These are phyloP conservation scores for Escovopsis sp. DNA, from an alignment of 2,329 filamentous ascomycete species.

Conservation along the genomic window DNA sequence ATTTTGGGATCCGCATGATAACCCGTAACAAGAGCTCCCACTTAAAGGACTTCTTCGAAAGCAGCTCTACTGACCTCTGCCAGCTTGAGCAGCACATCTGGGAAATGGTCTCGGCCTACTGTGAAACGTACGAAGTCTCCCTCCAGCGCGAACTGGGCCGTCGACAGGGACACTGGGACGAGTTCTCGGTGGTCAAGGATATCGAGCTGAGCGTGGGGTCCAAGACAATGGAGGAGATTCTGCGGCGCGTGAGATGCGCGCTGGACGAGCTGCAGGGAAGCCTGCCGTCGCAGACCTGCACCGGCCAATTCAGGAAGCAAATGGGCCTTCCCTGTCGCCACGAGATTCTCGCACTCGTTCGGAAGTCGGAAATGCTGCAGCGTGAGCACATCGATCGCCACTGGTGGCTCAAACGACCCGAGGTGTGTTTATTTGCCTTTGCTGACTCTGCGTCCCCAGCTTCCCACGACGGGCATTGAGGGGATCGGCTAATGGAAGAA, in stretches of 20 bases:
- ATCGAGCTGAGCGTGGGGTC: not conserved
- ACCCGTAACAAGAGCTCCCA: constrained; percentile 1
- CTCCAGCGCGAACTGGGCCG: not conserved
- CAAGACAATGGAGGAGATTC: not conserved
- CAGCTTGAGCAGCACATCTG: constrained; percentile 1
- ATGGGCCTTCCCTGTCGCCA: constrained; percentile 1
- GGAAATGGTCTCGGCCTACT: constrained; percentile 1
- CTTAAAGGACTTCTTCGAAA: not conserved
- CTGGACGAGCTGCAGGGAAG: not conserved
- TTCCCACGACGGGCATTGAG: too few relatives aligned
- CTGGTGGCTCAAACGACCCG: not conserved
- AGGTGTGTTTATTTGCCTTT: not conserved
- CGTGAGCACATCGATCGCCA: not conserved
- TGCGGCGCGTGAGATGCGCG: not conserved
- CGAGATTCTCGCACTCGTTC: not conserved
- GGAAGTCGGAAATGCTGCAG: not conserved
- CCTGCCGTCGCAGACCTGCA: not conserved
- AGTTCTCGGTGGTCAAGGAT: not conserved
- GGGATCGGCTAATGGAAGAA: not conserved
- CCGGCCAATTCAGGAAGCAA: not conserved
- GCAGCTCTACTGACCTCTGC: constrained; percentile 1
- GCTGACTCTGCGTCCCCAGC: too few relatives aligned
- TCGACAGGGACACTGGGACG: not conserved
- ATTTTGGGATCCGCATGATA: not conserved
- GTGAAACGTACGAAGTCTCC: not conserved